These are phyloP conservation scores for Colletotrichum sp. DNA, from an alignment of 2,329 filamentous ascomycete genomes.

Conservation along the genomic window DNA sequence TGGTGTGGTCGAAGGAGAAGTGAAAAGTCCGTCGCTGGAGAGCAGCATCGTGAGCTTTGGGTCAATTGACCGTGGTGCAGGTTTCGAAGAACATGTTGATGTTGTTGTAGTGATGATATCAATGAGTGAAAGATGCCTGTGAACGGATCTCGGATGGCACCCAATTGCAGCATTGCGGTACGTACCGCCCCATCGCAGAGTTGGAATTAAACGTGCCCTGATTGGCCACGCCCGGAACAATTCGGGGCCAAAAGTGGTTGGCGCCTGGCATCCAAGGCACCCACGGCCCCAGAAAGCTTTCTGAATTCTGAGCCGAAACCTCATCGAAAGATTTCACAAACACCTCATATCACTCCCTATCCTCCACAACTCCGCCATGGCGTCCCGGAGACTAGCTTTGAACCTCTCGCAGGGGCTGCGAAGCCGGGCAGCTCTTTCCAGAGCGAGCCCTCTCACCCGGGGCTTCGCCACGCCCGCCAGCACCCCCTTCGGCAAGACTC, in stretches of 20 bases:
- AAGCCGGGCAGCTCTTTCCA: conserved; percentile 82
- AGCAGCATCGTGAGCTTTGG: background rate
- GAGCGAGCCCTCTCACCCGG: conserved; percentile 78
- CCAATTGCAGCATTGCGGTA: background rate
- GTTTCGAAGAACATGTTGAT: background rate
- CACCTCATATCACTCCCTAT: conserved; percentile 57
- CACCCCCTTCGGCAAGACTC: conserved; percentile 75
- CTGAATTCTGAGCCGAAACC: conserved; percentile 39
- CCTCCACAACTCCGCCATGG: conserved; percentile 72
- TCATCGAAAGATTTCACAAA: conserved; percentile 57
- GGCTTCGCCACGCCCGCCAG: conserved; percentile 87
- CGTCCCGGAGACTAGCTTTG: conserved; percentile 95
- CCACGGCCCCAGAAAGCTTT: conserved; percentile 48
- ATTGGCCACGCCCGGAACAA: conserved; percentile 46
- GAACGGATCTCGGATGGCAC: background rate
- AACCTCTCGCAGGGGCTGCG: conserved; percentile 91
- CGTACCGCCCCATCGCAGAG: background rate
- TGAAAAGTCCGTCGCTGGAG: background rate
- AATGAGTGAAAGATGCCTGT: background rate
- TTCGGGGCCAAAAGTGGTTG: conserved; percentile 40
- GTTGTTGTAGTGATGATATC: background rate
- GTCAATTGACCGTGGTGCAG: background rate
- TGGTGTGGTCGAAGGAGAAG: background rate
- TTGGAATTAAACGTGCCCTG: conserved; percentile 20
- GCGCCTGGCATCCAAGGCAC: conserved; percentile 47